Percentiles rank a stretch among this genome's conserved stretches.
Conservation (phyloP, 208 protist species). For the Trypanosoma theileri region DNA sequence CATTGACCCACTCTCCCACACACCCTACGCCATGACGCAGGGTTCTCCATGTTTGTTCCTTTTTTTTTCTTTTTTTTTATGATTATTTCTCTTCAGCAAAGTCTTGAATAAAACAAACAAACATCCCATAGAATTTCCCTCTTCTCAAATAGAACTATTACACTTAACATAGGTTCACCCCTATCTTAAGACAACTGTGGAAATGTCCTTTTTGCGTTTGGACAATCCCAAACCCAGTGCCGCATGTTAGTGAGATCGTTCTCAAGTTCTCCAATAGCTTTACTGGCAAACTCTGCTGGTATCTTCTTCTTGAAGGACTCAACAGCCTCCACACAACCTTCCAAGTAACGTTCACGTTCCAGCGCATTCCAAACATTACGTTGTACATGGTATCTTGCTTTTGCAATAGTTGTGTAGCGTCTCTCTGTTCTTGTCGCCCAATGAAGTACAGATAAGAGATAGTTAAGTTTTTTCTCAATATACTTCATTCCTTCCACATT, state of each 20-base stretch:
- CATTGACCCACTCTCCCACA: no score
- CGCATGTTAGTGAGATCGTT: slow-evolving; percentile 78
- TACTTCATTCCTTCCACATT: slow-evolving; percentile 65
- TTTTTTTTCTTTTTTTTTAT: no score
- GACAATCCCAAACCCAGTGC: slow-evolving; percentile 90
- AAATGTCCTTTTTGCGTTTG: slow-evolving; percentile 87
- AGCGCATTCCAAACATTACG: slow-evolving; percentile 86
- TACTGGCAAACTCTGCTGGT: slow-evolving; percentile 73
- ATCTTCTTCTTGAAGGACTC: slow-evolving; percentile 77
- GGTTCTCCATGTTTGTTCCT: no score
- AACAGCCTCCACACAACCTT: slow-evolving; percentile 78
- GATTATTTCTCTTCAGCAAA: no score
- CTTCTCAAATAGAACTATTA: no score
- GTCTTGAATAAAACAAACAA: no score
- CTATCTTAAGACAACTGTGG: slow-evolving; percentile 31
- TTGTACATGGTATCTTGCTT: slow-evolving; percentile 80
- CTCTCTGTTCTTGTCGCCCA: slow-evolving; percentile 76
- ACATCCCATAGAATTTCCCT: no score
- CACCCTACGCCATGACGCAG: no score
- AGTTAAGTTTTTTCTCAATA: slow-evolving; percentile 83
- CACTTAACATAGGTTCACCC: no score
- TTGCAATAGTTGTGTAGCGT: slow-evolving; percentile 78
- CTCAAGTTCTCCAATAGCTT: slow-evolving; percentile 82
- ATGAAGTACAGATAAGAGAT: slow-evolving; percentile 75
- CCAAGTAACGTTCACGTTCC: slow-evolving; percentile 86